phyloP scores from a whole-genome alignment of 495 filamentous ascomycete genomes.

The Penicillium flavigenum region DNA sequence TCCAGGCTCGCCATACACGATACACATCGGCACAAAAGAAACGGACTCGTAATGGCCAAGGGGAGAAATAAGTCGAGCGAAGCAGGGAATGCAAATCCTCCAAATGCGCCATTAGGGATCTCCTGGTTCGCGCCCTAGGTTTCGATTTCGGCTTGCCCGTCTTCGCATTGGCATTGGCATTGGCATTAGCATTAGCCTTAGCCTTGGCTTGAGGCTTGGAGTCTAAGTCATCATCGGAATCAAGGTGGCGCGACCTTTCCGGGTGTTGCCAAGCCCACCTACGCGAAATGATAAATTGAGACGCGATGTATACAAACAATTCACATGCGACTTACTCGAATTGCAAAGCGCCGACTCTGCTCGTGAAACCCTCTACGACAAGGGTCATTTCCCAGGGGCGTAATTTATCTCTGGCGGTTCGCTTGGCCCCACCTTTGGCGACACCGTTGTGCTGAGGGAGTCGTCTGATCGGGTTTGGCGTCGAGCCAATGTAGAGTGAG shows the following conservation, averaged over 20 bases:
- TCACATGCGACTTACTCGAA: conserved; percentile 74
- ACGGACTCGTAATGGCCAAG: conserved; percentile 78
- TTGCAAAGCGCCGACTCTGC: conserved; percentile 80
- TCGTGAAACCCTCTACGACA: conserved; percentile 86
- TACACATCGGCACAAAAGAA: conserved; percentile 76
- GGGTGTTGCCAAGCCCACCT: conserved; percentile 95
- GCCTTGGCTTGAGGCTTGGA: conserved; percentile 21
- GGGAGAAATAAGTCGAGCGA: conserved; percentile 68
- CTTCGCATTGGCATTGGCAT: conserved; percentile 12
- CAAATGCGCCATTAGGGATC: conserved; percentile 61
- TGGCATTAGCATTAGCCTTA: too few species aligned
- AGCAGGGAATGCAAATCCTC: conserved; percentile 78
- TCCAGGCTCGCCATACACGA: conserved; percentile 63
- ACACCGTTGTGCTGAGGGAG: conserved; percentile 88
- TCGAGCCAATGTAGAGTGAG: conserved; percentile 84
- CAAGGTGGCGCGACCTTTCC: conserved; percentile 70
- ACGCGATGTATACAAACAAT: conserved; percentile 7
- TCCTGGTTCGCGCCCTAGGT: conserved; percentile 48
- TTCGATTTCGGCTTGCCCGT: conserved; percentile 28
- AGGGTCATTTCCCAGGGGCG: conserved; percentile 93
- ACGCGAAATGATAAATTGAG: conserved; percentile 10
- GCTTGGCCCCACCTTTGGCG: conserved; percentile 71
- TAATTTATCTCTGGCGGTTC: conserved; percentile 62
- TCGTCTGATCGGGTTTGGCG: conserved; percentile 78
- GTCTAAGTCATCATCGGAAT: conserved; percentile 49